Evolutionary conservation across 805 yeast species (phyloP).

Genomic region (Saccharomycopsis lassenensis): DNA sequence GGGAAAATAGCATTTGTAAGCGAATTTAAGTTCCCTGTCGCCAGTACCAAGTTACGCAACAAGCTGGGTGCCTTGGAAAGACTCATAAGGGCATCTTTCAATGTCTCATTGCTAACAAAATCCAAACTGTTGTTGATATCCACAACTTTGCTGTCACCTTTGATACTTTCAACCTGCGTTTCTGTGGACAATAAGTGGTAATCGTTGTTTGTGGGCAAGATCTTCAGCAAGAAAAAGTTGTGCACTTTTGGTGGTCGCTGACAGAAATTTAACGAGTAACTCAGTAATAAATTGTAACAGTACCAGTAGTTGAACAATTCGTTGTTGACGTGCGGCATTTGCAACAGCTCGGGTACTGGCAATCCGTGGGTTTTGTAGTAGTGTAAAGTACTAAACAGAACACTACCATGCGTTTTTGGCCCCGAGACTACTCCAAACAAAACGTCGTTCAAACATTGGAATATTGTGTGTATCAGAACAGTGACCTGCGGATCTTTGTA

Average conservation of each 20-base stretch:
- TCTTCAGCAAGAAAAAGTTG: slow-evolving; percentile 22
- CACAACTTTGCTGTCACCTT: slow-evolving; percentile 17
- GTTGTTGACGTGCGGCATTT: slow-evolving; percentile 14
- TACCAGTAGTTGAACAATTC: slow-evolving; percentile 31
- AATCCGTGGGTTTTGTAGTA: slow-evolving; percentile 37
- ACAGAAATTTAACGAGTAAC: slow-evolving; percentile 29
- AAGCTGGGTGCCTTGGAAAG: slow-evolving; percentile 19
- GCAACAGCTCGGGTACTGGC: slow-evolving; percentile 35
- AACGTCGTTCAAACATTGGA: slow-evolving; percentile 40
- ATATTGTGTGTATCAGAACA: slow-evolving; percentile 36
- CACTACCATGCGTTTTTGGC: slow-evolving; percentile 37
- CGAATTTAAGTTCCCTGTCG: slow-evolving; percentile 20
- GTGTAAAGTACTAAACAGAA: slow-evolving; percentile 37
- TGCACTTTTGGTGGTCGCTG: slow-evolving; percentile 32
- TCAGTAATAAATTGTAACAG: slow-evolving; percentile 36
- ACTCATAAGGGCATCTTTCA: slow-evolving; percentile 14
- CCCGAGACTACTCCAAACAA: slow-evolving; percentile 32
- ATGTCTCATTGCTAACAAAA: slow-evolving; percentile 18
- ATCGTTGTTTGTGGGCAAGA: slow-evolving; percentile 22
- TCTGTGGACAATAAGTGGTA: slow-evolving; percentile 15
- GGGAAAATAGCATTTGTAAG: slow-evolving; percentile 22
- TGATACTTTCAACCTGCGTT: slow-evolving; percentile 10
- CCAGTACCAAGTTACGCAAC: slow-evolving; percentile 26
- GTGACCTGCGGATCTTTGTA: slow-evolving; percentile 6
- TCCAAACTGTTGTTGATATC: slow-evolving; percentile 21